Evolutionary conservation across 176 grass and related monocot species (phyloP), one percentile per base, ranked within the genome.

Genomic region (Aechmea fasciata): DNA sequence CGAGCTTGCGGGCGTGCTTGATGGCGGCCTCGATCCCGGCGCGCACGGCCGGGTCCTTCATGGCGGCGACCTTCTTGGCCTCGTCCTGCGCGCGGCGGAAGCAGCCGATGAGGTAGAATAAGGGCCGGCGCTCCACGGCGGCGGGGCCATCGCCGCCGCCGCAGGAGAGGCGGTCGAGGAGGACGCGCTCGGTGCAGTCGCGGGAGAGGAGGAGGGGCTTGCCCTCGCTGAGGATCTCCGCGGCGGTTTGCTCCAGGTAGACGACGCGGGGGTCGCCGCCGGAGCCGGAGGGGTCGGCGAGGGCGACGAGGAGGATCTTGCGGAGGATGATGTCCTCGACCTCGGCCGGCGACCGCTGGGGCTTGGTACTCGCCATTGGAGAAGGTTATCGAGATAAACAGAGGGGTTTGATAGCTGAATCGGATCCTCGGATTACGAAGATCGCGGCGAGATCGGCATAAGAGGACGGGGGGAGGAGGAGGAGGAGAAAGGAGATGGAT

Each of bases 261-360:
- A 76, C 79, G 66, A 93, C 14, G 47, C 65, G 69, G 11, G 83
- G 88, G 24, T 41, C 33, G 5, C 33, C 33, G 77, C 69, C 57
- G 54, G 77, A 71, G 66, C 63, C 12, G 67, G 82, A 13, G 1
- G 81, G 70, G 15, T 73, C 78, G 50, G 77, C 61, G 79, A 97
- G 89, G 69, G 86, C 68, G 77, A 97, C 86, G 87, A 93, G 94
- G 51, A 97, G 82, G 82, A 97, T 90, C 85, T 97, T 97, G 62
- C 94, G 94, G 69, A 93, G 87, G 79, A 97, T 93, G 71, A 93
- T 87, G 82, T 97, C 94, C 76, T 93, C 89, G 62, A 97, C 86
- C 84, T 97, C 94, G 52, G 81, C 84, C 0, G 84, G 82, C 6
- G 89, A 79, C 72, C 94, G 83, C 78, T 97, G 89, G 29, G 79